Conservation (phyloP, 805 yeast genomes). For the Kazachstania martiniae region DNA sequence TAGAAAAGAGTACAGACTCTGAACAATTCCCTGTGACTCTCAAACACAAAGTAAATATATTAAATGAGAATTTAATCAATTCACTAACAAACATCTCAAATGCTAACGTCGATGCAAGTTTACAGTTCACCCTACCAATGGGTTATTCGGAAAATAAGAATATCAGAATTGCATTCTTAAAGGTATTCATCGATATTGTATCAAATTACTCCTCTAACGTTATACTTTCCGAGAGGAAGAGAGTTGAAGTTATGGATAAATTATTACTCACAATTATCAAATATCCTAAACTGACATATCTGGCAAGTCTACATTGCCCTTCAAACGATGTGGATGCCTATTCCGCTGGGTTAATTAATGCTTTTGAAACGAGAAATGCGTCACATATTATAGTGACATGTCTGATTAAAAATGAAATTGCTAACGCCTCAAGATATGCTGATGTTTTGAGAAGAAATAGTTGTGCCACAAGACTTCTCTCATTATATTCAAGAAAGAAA, state of each 20-base stretch:
- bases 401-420: constrained; percentile 49
- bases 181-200: constrained; percentile 60
- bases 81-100: constrained; percentile 59
- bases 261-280: constrained; percentile 23
- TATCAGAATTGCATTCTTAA: constrained; percentile 59
- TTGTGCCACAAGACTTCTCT: constrained; percentile 62
- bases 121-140: constrained; percentile 61
- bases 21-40: constrained; percentile 26
- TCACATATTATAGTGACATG: constrained; percentile 37
- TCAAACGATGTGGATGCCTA: constrained; percentile 55
- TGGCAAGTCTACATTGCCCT: constrained; percentile 51
- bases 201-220: constrained; percentile 18
- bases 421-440: constrained; percentile 43
- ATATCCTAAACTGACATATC: constrained; percentile 35
- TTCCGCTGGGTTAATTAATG: constrained; percentile 48
- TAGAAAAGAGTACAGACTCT: constrained; percentile 26
- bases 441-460: constrained; percentile 71
- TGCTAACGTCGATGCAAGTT: constrained; percentile 64
- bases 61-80: constrained; percentile 50
- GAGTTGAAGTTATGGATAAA: constrained; percentile 12
- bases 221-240: constrained; percentile 17
- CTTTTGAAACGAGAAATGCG: constrained; percentile 35
- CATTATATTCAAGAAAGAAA: constrained; percentile 52
- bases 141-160: constrained; percentile 58
- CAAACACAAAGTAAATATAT: constrained; percentile 40